These are phyloP conservation scores for Ceratocystis huliohia DNA, from an alignment of 2,329 filamentous ascomycete species.

Conservation along the genomic window DNA sequence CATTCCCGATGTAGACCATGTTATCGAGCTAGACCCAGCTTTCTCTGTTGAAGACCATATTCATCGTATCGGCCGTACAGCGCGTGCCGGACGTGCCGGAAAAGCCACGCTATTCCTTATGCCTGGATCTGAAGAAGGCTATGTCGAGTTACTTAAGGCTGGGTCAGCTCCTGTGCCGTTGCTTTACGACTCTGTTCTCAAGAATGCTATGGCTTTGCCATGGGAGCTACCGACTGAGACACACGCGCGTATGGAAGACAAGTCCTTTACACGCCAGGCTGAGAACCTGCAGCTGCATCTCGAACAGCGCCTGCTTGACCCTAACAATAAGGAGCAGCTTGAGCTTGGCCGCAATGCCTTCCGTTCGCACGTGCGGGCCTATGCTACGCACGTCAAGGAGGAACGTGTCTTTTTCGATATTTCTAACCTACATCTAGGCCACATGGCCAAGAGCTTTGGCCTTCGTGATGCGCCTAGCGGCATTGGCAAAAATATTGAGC, in stretches of 20 bases:
- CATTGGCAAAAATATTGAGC: slow-evolving; percentile 50
- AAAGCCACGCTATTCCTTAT: slow-evolving; percentile 81
- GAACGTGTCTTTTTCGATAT: slow-evolving; percentile 87
- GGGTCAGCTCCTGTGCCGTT: slow-evolving; percentile 37
- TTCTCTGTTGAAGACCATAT: slow-evolving; percentile 90
- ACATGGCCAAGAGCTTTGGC: slow-evolving; percentile 86
- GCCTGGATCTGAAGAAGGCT: slow-evolving; percentile 83
- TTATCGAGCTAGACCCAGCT: slow-evolving; percentile 91
- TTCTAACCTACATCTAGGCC: slow-evolving; percentile 77
- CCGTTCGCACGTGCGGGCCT: slow-evolving; percentile 85
- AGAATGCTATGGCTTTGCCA: slow-evolving; percentile 51
- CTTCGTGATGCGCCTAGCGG: slow-evolving; percentile 77
- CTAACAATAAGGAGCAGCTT: slow-evolving; percentile 48
- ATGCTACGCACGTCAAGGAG: slow-evolving; percentile 79
- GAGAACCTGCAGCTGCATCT: slow-evolving; percentile 48
- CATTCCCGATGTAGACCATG: slow-evolving; percentile 84
- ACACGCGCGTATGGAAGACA: slow-evolving; percentile 35
- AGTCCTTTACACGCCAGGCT: slow-evolving; percentile 38
- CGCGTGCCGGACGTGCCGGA: slow-evolving; percentile 78
- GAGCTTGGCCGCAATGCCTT: slow-evolving; percentile 76
- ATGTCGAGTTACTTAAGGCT: slow-evolving; percentile 58
- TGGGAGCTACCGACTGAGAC: slow-evolving; percentile 61
- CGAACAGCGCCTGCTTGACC: slow-evolving; percentile 45
- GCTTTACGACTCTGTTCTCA: slow-evolving; percentile 42
- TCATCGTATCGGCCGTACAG: slow-evolving; percentile 87